phyloP scores from a whole-genome alignment of 2,329 filamentous ascomycete genomes.

The Fusarium dlaminii region DNA sequence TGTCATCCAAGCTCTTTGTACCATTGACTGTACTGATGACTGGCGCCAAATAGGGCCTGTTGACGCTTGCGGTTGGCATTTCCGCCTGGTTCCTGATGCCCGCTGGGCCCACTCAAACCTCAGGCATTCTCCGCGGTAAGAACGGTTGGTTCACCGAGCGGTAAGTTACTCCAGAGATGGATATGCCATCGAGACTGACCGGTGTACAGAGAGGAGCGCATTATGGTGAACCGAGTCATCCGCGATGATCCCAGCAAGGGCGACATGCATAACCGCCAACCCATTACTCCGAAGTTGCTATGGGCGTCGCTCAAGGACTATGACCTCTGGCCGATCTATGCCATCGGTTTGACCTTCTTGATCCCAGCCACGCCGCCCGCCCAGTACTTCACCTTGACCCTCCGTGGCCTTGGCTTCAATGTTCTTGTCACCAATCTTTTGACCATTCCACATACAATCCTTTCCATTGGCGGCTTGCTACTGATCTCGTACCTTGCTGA shows the following conservation, averaged over 20 bases:
- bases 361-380: background rate
- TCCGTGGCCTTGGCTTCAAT: background rate
- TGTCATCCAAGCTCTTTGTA: fast-evolving
- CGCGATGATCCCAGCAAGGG: background rate
- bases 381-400: background rate
- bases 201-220: background rate
- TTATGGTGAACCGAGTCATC: background rate
- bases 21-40: background rate
- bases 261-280: background rate
- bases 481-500: background rate
- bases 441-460: background rate
- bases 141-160: background rate
- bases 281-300: background rate
- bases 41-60: background rate
- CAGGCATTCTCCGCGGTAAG: background rate
- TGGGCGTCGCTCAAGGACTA: background rate
- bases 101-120: background rate
- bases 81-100: background rate
- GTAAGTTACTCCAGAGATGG: background rate
- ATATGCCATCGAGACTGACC: background rate
- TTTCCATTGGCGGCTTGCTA: background rate
- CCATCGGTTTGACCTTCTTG: background rate
- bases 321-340: background rate
- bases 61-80: background rate
- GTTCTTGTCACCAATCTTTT: background rate